Base-by-base conservation (phyloP, 176 grass and related monocot genomes). In the Stipa capillata region DNA sequence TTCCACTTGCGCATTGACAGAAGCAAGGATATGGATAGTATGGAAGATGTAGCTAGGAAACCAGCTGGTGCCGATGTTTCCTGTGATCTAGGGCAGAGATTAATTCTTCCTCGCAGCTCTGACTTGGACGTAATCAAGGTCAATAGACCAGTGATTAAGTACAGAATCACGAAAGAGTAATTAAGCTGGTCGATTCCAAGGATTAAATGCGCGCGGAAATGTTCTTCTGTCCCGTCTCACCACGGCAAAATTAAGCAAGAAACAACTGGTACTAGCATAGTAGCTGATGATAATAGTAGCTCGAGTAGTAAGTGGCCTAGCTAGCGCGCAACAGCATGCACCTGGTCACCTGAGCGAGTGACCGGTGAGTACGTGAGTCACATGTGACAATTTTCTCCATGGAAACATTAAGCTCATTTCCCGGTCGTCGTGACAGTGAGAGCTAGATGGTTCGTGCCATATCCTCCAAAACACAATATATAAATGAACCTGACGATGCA, bases 81-180 rank as follows among this genome's bases (percentile, higher is more conserved):
- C 73, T 78, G 21, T 15, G 72, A 78, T 44, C 45, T 65, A 72
- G 65, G 85, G 56, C 65, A 78, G 27, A 51, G 64, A 87, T 67
- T 7, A 8, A 21, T 37, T 37, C 65, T 49, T 36, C 18, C 7
- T 25, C 56, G n/a, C 42, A 50, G 32, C 15, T 67, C 43, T 35
- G 62, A 69, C 73, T 56, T 63, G 25, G 72, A 83, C 42, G 16
- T 68, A 7, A 42, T 43, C 64, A 67, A 43, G 21, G 64, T 67
- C 64, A 67, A 67, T 43, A 11, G 31, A 63, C 9, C 18, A 7
- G 17, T 20, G 31, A 34, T 23, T 7, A 34, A 34, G n/a, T n/a
- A n/a, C 16, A 1, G 20, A 63, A 17, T 35, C 64, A 43, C 37
- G 2, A 43, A 67, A 67, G 41, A 11, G 31, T 17, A 36, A 36